Base-by-base conservation (phyloP, 2,329 filamentous ascomycete genomes). In the Ascochyta lentis region DNA sequence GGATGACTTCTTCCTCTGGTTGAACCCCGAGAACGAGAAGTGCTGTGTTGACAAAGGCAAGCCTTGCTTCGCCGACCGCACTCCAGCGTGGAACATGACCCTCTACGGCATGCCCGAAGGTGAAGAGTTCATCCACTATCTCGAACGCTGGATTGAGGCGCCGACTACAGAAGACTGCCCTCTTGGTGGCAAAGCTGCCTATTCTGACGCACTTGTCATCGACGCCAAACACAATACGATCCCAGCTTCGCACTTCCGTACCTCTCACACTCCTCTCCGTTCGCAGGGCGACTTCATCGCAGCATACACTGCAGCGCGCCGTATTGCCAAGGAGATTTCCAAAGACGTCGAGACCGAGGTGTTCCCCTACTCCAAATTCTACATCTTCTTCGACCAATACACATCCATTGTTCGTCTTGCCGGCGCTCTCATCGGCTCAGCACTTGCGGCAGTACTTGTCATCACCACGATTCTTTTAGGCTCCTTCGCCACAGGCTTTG, bases 301-400 rank as follows among this genome's bases (percentile, higher is more conserved):
- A 26, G 92, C 95, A 0, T 97, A 98, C 74, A 87, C 89, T 5
- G 86, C 94, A 1, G 95, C 95, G 3, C 90, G 94, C 16, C 90
- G 95, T 57, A 96, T 99, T 60, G 88, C 94, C 0, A 79, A 86
- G 12, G 89, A 90, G 26, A 88, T 99, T 47, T 88, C 84, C 13
- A 77, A 84, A 49, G 82, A 84, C 47, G 93, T 92, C 4, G 85
- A 87, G 5, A 86, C 91, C 22, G 88, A 95, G 23, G 88, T 99
- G 3, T 99, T 99, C 82, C 92, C 95, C 0, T 99, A 99, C 79
- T 96, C 91, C 65, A 89, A 97, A 58, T 96, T 96, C 75, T 99
- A 99, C 80, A 93, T 99, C 74, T 99, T 98, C 84, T 99, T 99
- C 74, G 95, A 99, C 73, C 95, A 98, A 74, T 99, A 99, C 71